Percentiles rank a stretch among this genome's conserved stretches.
Conservation (phyloP, 495 filamentous ascomycete species). For the Aspergillus sclerotioniger region DNA sequence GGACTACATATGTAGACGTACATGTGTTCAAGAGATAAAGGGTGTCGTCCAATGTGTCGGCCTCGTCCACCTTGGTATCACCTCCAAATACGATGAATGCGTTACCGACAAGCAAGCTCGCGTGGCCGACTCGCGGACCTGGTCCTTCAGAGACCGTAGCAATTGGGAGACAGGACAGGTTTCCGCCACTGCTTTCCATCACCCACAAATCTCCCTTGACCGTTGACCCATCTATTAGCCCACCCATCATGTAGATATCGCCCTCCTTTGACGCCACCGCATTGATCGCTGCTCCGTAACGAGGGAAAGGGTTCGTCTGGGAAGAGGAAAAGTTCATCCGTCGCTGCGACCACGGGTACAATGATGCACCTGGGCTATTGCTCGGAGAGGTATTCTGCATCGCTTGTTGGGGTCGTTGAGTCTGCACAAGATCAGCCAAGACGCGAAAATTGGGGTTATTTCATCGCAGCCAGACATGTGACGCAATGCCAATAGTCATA, state of each 20-base stretch:
- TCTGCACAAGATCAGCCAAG: constrained; percentile 22
- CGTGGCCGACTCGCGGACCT: constrained; percentile 91
- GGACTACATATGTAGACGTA: constrained; percentile 45
- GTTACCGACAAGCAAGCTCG: constrained; percentile 93
- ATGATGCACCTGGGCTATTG: constrained; percentile 51
- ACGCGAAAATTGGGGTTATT: not conserved
- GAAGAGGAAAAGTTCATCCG: constrained; percentile 80
- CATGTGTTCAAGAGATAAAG: constrained; percentile 97
- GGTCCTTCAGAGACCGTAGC: constrained; percentile 90
- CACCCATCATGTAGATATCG: constrained; percentile 97
- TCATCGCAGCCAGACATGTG: not conserved
- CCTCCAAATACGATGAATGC: constrained; percentile 99
- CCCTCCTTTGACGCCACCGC: constrained; percentile 91
- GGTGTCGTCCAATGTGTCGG: constrained; percentile 88
- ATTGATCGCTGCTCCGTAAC: constrained; percentile 97
- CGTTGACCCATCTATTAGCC: constrained; percentile 86
- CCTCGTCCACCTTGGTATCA: constrained; percentile 94
- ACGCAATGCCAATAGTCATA: not conserved
- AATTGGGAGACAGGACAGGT: constrained; percentile 86
- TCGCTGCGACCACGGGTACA: constrained; percentile 96
- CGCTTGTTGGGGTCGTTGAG: constrained; percentile 33
- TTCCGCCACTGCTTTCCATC: constrained; percentile 82
- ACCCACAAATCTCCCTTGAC: constrained; percentile 98
- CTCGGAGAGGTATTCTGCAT: constrained; percentile 39
- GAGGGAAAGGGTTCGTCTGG: constrained; percentile 86